A percentile compares a stretch with the other conserved stretches of the same genome.
Conservation (phyloP, 805 yeast genomes). For the Ogataea degrootiae region DNA sequence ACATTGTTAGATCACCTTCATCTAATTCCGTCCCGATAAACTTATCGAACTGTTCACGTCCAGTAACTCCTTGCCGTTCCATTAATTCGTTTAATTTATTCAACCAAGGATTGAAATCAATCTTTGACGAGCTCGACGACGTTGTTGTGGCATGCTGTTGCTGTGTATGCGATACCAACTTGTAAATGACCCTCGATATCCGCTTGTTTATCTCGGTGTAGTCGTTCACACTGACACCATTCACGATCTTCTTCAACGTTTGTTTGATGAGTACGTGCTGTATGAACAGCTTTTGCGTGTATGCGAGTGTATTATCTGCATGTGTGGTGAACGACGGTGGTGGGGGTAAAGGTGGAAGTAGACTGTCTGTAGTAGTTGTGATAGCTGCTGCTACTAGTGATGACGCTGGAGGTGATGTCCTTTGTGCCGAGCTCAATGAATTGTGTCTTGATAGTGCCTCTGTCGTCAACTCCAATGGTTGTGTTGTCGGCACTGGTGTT, state of each 20-base stretch:
- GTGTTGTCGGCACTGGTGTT: background rate
- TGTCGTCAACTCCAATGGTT: background rate
- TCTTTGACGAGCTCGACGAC: background rate
- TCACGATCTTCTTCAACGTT: conserved; percentile 39
- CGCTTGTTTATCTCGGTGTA: conserved; percentile 60
- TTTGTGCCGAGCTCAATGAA: background rate
- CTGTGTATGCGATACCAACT: conserved; percentile 8
- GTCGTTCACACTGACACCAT: conserved; percentile 10
- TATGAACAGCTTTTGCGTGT: conserved; percentile 48
- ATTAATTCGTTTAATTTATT: conserved; percentile 25
- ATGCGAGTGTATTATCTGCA: conserved; percentile 2
- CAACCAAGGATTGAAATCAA: conserved; percentile 19
- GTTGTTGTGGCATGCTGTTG: background rate
- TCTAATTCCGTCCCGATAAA: conserved; percentile 14
- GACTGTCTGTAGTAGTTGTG: background rate
- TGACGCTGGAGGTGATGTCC: background rate
- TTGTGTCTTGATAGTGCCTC: background rate
- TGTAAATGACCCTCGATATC: conserved; percentile 58
- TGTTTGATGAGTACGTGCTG: conserved; percentile 54
- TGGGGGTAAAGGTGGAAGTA: background rate
- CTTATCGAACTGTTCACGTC: conserved; percentile 5
- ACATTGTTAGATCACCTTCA: conserved; percentile 4
- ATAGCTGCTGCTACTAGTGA: too few species aligned
- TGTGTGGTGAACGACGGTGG: background rate
- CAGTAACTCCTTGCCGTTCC: conserved; percentile 24